Conservation (phyloP, 768 basidiomycete genomes). For the Pleurotus giganteus region DNA sequence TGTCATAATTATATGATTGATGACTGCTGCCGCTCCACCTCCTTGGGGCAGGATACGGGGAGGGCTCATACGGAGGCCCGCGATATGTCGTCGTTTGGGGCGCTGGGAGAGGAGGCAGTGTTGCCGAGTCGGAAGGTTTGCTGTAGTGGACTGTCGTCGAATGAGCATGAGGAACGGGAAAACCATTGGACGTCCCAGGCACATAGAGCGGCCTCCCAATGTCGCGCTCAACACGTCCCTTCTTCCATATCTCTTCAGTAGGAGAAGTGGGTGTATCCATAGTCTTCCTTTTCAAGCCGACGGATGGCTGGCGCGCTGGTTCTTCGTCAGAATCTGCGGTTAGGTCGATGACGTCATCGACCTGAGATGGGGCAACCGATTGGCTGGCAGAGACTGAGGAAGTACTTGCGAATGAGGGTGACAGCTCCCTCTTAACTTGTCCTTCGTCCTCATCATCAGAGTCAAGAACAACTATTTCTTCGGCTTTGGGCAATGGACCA, state of each 20-base stretch:
- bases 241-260: constrained; percentile 76
- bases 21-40: neutral
- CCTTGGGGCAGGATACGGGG: neutral
- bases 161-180: neutral
- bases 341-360: constrained; percentile 74
- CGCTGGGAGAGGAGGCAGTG: constrained; percentile 1
- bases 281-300: constrained; percentile 57
- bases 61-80: neutral
- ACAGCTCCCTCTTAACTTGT: constrained; percentile 72
- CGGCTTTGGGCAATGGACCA: constrained; percentile 17
- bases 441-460: constrained; percentile 81
- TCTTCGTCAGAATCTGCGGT: constrained; percentile 79
- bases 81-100: neutral
- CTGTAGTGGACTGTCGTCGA: constrained; percentile 1
- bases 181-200: neutral
- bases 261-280: constrained; percentile 45
- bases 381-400: constrained; percentile 34
- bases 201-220: constrained; percentile 8
- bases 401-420: constrained; percentile 56
- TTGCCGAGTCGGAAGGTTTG: constrained; percentile 1
- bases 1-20: neutral
- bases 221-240: constrained; percentile 38
- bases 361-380: constrained; percentile 27
- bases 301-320: constrained; percentile 23
- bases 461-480: constrained; percentile 66